Conservation (phyloP, 2,329 filamentous ascomycete genomes). For the Plenodomus lindquistii region DNA sequence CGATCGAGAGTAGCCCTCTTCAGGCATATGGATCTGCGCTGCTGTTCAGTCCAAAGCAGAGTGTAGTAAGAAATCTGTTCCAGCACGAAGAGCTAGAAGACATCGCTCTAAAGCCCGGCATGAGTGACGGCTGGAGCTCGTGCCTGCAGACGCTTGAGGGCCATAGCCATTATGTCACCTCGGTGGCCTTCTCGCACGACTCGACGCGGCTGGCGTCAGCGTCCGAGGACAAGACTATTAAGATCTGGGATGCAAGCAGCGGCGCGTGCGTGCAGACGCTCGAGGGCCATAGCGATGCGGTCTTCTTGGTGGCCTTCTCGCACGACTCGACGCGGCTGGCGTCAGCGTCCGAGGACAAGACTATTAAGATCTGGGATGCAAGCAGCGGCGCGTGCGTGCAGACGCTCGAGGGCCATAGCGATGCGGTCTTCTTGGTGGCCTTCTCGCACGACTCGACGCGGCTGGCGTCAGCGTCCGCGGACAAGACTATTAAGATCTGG, state of each 20-base stretch:
- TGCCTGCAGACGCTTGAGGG: slow-evolving; percentile 27
- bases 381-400: too few species aligned
- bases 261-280: slow-evolving; percentile 15
- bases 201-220: slow-evolving; percentile 9
- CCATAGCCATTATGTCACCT: slow-evolving; percentile 13
- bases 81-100: slow-evolving; percentile 19
- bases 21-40: slow-evolving; percentile 30
- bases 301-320: slow-evolving; percentile 8
- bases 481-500: too few species aligned
- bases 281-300: slow-evolving; percentile 11
- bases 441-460: too few species aligned
- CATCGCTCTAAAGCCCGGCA: slow-evolving; percentile 14
- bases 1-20: slow-evolving; percentile 26
- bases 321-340: too few species aligned
- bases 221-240: slow-evolving; percentile 8
- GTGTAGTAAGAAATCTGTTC: slow-evolving; percentile 18
- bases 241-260: slow-evolving; percentile 13
- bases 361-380: too few species aligned
- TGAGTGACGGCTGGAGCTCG: slow-evolving; percentile 10
- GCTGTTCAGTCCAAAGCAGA: slow-evolving; percentile 22
- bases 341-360: too few species aligned
- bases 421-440: too few species aligned
- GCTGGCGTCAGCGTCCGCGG: too few species aligned
- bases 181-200: slow-evolving; percentile 30
- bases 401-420: too few species aligned